Evolutionary conservation across 495 filamentous ascomycete species (phyloP), one percentile per base, ranked within the genome.

Genomic region (Cercophora samala): DNA sequence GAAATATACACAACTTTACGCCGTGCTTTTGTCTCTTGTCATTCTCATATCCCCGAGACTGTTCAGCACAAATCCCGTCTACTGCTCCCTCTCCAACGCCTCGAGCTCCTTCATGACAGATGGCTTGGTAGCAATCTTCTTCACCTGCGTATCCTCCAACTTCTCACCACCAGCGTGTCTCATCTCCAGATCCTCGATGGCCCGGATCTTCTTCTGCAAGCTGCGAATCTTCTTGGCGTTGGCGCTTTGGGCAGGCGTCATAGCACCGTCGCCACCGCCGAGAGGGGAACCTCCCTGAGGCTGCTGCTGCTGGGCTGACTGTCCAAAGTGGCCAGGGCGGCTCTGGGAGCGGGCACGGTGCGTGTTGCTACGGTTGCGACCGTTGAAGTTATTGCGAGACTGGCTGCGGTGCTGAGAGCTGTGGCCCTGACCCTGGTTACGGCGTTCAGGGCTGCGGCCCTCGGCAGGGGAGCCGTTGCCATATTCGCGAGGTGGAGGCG

Each of bases 121-220:
- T 37, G 87, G 82, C 81, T 97, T 96, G 4, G 93, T 99, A 22
- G 86, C 84, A 68, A 99, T 99, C 85, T 99, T 99, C 86, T 95
- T 96, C 83, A 98, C 87, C 82, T 99, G 95, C 59, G 95, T 99
- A 75, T 97, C 93, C 79, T 99, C 95, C 65, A 99, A 76, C 82
- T 97, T 97, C 84, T 99, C 95, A 13, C 95, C 96, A 46, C 88
- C 87, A 3, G 94, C 95, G 68, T 91, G 87, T 62, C 95, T 86
- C 93, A 97, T 95, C 83, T 98, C 97, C 64, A 99, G 81, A 75
- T 99, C 95, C 70, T 98, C 95, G 72, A 99, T 99, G 15, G 95
- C 95, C 5, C 95, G 87, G 65, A 99, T 88, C 84, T 99, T 99
- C 86, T 99, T 99, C 76, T 96, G 83, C 67, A 99, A 83, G 23